Base-by-base conservation (phyloP, 805 yeast genomes). In the Ogataea degrootiae region DNA sequence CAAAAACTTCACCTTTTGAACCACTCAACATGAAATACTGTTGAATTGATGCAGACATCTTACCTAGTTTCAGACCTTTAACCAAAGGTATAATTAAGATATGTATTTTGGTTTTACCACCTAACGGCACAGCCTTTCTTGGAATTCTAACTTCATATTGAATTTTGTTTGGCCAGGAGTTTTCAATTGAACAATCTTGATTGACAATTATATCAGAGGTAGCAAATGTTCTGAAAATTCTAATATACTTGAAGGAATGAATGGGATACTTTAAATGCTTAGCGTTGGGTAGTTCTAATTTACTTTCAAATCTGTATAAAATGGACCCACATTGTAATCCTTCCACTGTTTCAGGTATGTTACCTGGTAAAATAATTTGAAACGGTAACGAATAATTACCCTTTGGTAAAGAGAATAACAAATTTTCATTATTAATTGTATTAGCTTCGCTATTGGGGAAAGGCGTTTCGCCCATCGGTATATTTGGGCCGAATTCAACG, bases 341-440 rank as follows among this genome's bases (percentile, higher is more conserved):
- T 58, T 77, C 82, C 1, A 77, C 70, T 0, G 82, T 72, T 52
- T 76, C 83, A 11, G 76, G 70, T 0, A 72, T 53, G 46, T 71
- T 70, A 1, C 78, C 69, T 0, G 83, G 82, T 26, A 78, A 58
- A 12, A 59, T 61, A 8, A 71, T 61, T 34, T 52, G 58, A 52
- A 78, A 78, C 0, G 82, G 82, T 43, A 78, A 59, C 39, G 72
- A 69, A 54, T 77, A 77, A 56, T 78, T 78, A 1, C 82, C 83
- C 46, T 71, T 64, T 2, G 80, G 80, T 29, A 78, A 60, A 14
- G 68, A 60, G 53, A 67, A 78, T 6, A 47, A 16, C 8, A 46
- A 34, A 17, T 42, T 43, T 8, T 40, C 34, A 21, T 48, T 37
- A 5, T 8, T 22, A 33, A 5, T 14, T 4, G 29, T 53, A 54